Percentiles rank a stretch among this genome's conserved stretches.
Conservation (phyloP, 202 grass and related monocot species). For the Panicum hallii region DNA sequence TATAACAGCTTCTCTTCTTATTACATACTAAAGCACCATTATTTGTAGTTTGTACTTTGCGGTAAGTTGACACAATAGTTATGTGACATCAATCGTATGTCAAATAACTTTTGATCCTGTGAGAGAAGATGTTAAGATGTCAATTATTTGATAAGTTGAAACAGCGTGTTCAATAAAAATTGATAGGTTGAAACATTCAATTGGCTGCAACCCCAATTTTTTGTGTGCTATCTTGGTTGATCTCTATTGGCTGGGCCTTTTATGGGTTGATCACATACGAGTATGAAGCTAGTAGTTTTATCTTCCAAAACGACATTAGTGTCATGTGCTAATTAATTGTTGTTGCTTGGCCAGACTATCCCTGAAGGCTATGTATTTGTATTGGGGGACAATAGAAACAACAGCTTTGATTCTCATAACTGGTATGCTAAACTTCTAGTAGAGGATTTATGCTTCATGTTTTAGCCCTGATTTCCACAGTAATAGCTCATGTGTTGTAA, state of each 20-base stretch:
- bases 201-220: not conserved
- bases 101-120: not conserved
- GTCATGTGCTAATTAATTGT: conserved; percentile 16
- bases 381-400: conserved; percentile 90
- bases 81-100: conserved; percentile 2
- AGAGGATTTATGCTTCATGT: conserved; percentile 2
- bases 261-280: not conserved
- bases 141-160: not conserved
- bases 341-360: conserved; percentile 57
- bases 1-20: conserved; percentile 45
- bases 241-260: not conserved
- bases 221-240: not conserved
- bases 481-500: conserved; percentile 29
- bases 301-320: not conserved
- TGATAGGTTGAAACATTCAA: conserved; percentile 5
- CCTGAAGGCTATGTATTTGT: conserved; percentile 93
- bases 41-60: conserved; percentile 26
- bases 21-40: not conserved
- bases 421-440: conserved; percentile 60
- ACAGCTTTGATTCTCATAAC: conserved; percentile 97
- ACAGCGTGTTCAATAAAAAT: not conserved
- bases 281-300: not conserved
- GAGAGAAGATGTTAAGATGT: not conserved
- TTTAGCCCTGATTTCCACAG: not conserved
- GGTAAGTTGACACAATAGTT: conserved; percentile 10